Percentiles rank a stretch among this genome's conserved stretches.
phyloP scores from a whole-genome alignment of 208 protist genomes.

The Trypanosoma platydactyli region DNA sequence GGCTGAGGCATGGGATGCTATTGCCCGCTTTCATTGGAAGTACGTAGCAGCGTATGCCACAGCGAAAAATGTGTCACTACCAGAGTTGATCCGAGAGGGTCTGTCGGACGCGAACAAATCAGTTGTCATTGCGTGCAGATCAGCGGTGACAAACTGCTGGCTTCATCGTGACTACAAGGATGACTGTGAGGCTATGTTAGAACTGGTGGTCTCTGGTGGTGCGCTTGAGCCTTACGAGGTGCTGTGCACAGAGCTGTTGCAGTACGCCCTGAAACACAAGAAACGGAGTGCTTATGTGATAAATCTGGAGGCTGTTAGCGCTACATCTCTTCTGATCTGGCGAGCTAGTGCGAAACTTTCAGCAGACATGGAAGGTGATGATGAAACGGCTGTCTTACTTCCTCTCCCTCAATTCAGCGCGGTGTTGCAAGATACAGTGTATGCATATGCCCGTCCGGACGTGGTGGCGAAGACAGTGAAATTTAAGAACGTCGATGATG shows the following conservation, averaged over 20 bases:
- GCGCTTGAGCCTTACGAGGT: slow-evolving; percentile 55
- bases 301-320: slow-evolving; percentile 54
- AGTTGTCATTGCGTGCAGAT: slow-evolving; percentile 73
- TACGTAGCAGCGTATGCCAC: slow-evolving; percentile 76
- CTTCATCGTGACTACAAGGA: slow-evolving; percentile 81
- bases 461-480: slow-evolving; percentile 66
- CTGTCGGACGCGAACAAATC: slow-evolving; percentile 64
- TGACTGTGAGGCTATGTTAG: slow-evolving; percentile 59
- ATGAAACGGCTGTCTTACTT: slow-evolving; percentile 53
- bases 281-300: slow-evolving; percentile 41
- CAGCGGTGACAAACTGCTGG: slow-evolving; percentile 82
- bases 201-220: slow-evolving; percentile 49
- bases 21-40: slow-evolving; percentile 82
- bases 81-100: slow-evolving; percentile 56
- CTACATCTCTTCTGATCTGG: slow-evolving; percentile 73
- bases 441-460: slow-evolving; percentile 77
- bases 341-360: slow-evolving; percentile 61
- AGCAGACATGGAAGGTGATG: slow-evolving; percentile 59
- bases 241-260: slow-evolving; percentile 60
- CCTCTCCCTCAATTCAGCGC: slow-evolving; percentile 74
- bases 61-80: slow-evolving; percentile 57
- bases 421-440: slow-evolving; percentile 81
- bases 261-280: slow-evolving; percentile 54
- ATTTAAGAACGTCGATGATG: slow-evolving; percentile 79
- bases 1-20: slow-evolving; percentile 80